These are phyloP conservation scores for Metschnikowia kofuensis DNA, from an alignment of 805 yeast genomes.

Conservation along the genomic window DNA sequence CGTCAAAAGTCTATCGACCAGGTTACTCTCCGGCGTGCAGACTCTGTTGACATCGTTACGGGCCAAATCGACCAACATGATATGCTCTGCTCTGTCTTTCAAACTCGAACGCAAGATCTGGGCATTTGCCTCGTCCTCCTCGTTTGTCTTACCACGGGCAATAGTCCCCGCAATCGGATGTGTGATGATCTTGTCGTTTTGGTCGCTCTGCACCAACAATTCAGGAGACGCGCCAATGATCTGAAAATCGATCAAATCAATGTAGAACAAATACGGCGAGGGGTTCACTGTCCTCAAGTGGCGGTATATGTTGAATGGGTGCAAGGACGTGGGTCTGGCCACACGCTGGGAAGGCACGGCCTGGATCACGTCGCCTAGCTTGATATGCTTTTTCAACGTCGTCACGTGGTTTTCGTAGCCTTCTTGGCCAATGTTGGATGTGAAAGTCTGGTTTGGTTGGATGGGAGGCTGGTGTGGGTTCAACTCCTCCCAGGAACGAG, in stretches of 20 bases:
- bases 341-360: conserved; percentile 98
- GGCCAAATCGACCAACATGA: conserved; percentile 97
- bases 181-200: conserved; percentile 70
- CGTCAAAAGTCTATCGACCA: conserved; percentile 82
- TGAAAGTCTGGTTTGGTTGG: conserved; percentile 61
- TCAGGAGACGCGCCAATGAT: conserved; percentile 98
- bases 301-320: conserved; percentile 94
- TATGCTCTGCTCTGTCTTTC: conserved; percentile 97
- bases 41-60: conserved; percentile 94
- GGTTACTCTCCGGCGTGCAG: conserved; percentile 82
- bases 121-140: conserved; percentile 88
- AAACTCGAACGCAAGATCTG: conserved; percentile 65
- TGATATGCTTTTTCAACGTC: conserved; percentile 72
- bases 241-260: conserved; percentile 89
- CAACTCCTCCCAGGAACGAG: conserved; percentile 42
- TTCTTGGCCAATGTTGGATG: conserved; percentile 87
- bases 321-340: conserved; percentile 90
- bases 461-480: conserved; percentile 78
- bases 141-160: conserved; percentile 81
- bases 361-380: conserved; percentile 92
- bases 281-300: conserved; percentile 96
- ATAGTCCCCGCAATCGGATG: conserved; percentile 99
- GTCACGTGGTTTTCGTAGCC: conserved; percentile 87
- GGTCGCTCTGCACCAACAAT: conserved; percentile 77
- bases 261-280: conserved; percentile 92